A percentile compares a stretch with the other conserved stretches of the same genome.
Evolutionary conservation across 768 basidiomycete species (phyloP).

Genomic region (Steccherinum ochraceum): DNA sequence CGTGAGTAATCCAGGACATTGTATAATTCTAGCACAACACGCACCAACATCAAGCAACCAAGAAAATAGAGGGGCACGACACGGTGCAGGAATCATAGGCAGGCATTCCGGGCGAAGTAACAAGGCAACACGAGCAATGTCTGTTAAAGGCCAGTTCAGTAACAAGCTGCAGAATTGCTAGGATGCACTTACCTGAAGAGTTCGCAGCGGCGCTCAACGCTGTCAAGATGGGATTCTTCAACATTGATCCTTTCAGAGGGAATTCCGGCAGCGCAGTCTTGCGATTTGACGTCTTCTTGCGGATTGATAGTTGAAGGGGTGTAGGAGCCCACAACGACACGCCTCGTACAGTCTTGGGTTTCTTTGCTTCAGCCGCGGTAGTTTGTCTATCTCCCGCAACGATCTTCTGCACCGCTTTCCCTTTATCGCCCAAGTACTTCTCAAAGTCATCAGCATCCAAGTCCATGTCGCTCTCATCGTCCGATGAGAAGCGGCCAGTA

Average conservation of each 20-base stretch:
- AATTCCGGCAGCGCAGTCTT: constrained; percentile 6
- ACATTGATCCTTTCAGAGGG: background rate
- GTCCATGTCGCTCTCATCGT: constrained; percentile 13
- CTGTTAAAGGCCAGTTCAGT: constrained; percentile 22
- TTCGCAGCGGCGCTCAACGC: constrained; percentile 27
- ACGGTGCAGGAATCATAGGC: constrained; percentile 20
- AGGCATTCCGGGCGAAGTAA: constrained; percentile 31
- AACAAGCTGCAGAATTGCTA: background rate
- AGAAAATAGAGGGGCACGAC: constrained; percentile 19
- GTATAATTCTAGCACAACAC: no score
- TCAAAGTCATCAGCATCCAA: constrained; percentile 16
- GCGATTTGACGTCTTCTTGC: constrained; percentile 13
- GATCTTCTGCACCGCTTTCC: constrained; percentile 25
- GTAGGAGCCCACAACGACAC: constrained; percentile 27
- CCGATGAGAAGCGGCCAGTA: background rate
- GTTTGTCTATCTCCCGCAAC: constrained; percentile 15
- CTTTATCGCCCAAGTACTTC: constrained; percentile 23
- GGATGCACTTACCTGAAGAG: constrained; percentile 26
- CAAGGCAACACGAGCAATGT: constrained; percentile 29
- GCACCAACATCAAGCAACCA: background rate
- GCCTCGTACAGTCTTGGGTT: constrained; percentile 13
- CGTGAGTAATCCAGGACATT: no score
- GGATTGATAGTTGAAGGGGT: background rate
- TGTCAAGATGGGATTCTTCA: constrained; percentile 20
- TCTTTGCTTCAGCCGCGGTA: constrained; percentile 4